Conservation (phyloP, 108 stramenopile genomes). For the Aurantiochytrium sp. region DNA sequence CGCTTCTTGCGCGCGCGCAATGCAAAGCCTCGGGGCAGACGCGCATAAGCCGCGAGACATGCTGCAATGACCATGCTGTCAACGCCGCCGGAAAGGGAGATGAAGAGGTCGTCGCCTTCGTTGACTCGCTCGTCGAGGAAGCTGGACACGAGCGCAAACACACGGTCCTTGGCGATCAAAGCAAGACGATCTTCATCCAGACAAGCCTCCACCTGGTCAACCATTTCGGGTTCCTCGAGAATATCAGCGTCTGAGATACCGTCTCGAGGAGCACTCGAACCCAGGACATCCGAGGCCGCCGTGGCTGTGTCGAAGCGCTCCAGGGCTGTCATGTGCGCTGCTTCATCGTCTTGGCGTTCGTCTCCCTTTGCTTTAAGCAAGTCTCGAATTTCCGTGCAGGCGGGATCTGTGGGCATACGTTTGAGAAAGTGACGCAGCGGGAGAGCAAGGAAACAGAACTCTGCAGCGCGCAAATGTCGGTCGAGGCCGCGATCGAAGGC, state of each 20-base stretch:
- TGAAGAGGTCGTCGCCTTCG: conserved; percentile 39
- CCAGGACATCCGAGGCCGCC: neutral
- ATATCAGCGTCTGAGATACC: neutral
- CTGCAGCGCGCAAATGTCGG: neutral
- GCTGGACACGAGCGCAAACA: neutral
- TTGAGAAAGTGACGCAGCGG: neutral
- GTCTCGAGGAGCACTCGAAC: neutral
- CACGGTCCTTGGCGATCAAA: neutral
- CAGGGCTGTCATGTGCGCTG: neutral
- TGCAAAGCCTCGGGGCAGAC: neutral
- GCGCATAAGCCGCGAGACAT: conserved; percentile 42
- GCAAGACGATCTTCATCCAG: neutral
- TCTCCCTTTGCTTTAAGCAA: neutral
- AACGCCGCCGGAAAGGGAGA: conserved; percentile 91
- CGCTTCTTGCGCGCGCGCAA: neutral
- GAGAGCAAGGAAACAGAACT: neutral
- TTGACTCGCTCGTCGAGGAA: neutral
- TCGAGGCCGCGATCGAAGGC: neutral
- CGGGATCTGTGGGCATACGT: neutral
- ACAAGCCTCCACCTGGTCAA: neutral
- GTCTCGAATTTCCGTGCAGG: neutral
- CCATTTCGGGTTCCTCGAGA: neutral
- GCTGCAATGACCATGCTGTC: conserved; percentile 92
- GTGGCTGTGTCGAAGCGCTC: neutral
- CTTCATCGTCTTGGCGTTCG: neutral